A percentile compares a stretch with the other conserved stretches of the same genome.
Evolutionary conservation across 176 grass and related monocot species (phyloP).

Genomic region (Chrysopogon serrulatus): DNA sequence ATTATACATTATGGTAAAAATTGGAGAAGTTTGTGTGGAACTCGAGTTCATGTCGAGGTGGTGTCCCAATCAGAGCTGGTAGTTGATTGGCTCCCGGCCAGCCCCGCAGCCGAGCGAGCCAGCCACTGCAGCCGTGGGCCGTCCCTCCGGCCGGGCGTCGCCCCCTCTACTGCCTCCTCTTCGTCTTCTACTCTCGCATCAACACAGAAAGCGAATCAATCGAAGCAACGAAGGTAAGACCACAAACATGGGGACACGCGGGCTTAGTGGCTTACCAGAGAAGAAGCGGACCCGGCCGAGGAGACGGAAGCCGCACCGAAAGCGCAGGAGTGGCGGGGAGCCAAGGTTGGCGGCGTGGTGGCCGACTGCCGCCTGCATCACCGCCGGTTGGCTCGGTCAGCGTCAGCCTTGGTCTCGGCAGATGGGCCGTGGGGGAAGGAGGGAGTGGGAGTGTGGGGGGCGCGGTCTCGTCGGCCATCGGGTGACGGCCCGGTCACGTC

Average conservation of each 20-base stretch:
- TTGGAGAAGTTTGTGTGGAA: no score
- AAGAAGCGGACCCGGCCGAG: not conserved
- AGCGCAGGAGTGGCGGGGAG: not conserved
- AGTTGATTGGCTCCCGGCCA: no score
- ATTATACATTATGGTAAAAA: no score
- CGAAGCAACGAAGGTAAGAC: not conserved
- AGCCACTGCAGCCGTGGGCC: not conserved
- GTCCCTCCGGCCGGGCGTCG: not conserved
- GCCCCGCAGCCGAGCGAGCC: no score
- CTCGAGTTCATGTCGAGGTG: no score
- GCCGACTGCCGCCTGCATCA: conserved; percentile 7
- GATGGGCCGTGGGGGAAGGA: not conserved
- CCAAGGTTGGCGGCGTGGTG: not conserved
- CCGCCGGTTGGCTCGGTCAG: not conserved
- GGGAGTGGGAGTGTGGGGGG: not conserved
- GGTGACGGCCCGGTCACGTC: conserved; percentile 3
- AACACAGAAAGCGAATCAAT: not conserved
- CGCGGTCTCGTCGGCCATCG: not conserved
- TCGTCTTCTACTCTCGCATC: not conserved
- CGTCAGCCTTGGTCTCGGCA: not conserved
- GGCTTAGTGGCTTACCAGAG: conserved; percentile 5
- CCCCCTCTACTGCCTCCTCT: no score
- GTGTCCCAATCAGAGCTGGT: no score
- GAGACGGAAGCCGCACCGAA: not conserved
- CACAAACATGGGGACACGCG: not conserved